Percentiles rank a stretch among this genome's conserved stretches.
phyloP scores from a whole-genome alignment of 179 eudicot species.

The Gypsophila paniculata region DNA sequence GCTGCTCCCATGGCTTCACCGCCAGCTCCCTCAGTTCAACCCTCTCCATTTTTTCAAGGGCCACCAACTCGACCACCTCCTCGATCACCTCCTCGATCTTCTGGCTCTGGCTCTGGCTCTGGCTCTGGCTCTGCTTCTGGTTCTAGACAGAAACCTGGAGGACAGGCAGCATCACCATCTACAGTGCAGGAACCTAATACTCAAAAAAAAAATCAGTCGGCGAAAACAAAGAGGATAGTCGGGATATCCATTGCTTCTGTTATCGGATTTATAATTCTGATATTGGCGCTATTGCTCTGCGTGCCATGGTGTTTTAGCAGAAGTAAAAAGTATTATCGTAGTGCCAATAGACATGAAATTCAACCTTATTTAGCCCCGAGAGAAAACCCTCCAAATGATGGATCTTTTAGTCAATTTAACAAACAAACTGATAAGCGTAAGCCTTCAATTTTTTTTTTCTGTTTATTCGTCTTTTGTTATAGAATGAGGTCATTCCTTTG shows the following conservation, averaged over 20 bases:
- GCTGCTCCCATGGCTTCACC: constrained; percentile 59
- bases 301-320: constrained; percentile 57
- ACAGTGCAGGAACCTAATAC: constrained; percentile 41
- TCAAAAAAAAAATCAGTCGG: constrained; percentile 31
- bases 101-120: constrained; percentile 26
- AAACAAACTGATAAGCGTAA: constrained; percentile 28
- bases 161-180: constrained; percentile 53
- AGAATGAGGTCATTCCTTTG: neutral
- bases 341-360: constrained; percentile 57
- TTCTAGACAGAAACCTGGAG: constrained; percentile 49
- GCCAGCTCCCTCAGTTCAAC: constrained; percentile 33
- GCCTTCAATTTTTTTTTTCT: neutral
- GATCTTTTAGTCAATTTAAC: constrained; percentile 14
- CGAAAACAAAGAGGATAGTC: constrained; percentile 49
- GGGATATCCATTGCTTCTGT: constrained; percentile 64
- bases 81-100: constrained; percentile 11
- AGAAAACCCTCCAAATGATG: constrained; percentile 27
- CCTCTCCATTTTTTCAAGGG: constrained; percentile 32
- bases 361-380: constrained; percentile 57
- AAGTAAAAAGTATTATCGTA: constrained; percentile 38
- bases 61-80: constrained; percentile 30
- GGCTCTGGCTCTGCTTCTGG: constrained; percentile 27
- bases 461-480: neutral
- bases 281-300: constrained; percentile 54
- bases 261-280: constrained; percentile 52